phyloP scores from a whole-genome alignment of 1,284 basidiomycete species.

The Tylopilus orsonianus region DNA sequence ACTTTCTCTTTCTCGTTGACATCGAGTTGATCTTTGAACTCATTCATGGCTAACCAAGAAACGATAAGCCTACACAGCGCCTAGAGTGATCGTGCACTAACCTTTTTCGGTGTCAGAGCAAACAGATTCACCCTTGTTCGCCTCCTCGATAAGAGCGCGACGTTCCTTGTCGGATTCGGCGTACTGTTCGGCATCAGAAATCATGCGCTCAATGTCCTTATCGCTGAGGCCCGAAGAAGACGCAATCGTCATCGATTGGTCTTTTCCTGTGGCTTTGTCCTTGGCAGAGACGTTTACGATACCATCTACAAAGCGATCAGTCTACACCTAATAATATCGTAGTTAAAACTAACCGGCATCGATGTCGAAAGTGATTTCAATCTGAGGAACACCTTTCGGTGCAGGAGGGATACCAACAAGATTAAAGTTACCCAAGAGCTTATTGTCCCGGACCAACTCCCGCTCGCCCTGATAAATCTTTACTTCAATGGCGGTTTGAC shows the following conservation, averaged over 20 bases:
- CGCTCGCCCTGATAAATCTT: slow-evolving; percentile 99
- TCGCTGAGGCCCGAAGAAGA: slow-evolving; percentile 96
- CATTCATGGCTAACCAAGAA: slow-evolving; percentile 71
- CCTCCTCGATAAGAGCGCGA: slow-evolving; percentile 89
- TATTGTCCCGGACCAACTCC: slow-evolving; percentile 97
- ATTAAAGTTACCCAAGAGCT: slow-evolving; percentile 99
- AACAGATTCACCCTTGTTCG: slow-evolving; percentile 96
- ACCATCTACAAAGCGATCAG: slow-evolving; percentile 55
- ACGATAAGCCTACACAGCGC: slow-evolving; percentile 1
- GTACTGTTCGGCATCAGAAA: slow-evolving; percentile 90
- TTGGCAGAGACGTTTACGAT: slow-evolving; percentile 97
- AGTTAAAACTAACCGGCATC: slow-evolving; percentile 72
- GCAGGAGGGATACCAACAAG: slow-evolving; percentile 97
- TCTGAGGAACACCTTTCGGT: slow-evolving; percentile 97
- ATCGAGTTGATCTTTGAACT: slow-evolving; percentile 98
- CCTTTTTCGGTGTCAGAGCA: slow-evolving; percentile 96
- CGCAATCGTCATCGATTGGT: slow-evolving; percentile 97
- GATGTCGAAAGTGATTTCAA: slow-evolving; percentile 99
- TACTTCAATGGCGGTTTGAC: slow-evolving; percentile 95
- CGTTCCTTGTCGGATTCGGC: slow-evolving; percentile 91
- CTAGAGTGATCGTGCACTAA: slow-evolving; percentile 32
- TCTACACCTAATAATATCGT: not conserved
- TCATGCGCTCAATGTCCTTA: slow-evolving; percentile 98
- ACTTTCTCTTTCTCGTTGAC: slow-evolving; percentile 93
- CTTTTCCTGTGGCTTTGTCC: slow-evolving; percentile 97